Conservation (phyloP, 2,329 filamentous ascomycete genomes). For the Pseudopithomyces maydicus region DNA sequence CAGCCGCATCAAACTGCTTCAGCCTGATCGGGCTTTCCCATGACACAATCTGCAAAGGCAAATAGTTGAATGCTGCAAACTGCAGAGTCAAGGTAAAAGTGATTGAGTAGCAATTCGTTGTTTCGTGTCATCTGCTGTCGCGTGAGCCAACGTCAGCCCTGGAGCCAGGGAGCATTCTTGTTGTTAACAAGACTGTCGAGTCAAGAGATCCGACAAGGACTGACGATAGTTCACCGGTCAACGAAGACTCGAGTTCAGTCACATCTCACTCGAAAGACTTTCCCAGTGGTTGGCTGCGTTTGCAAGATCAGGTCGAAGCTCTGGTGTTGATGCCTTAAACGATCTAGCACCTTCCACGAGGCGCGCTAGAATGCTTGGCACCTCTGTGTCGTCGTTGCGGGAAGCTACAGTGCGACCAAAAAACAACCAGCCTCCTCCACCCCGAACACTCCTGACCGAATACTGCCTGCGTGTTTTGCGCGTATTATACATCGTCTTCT, state of each 20-base stretch:
- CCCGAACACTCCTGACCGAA: not conserved
- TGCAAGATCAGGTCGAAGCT: not conserved
- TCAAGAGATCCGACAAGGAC: too few relatives aligned
- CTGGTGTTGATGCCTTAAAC: conserved; percentile 3
- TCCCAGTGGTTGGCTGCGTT: too few relatives aligned
- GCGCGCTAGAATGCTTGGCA: conserved; percentile 12
- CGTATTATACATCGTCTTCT: conserved; percentile 5
- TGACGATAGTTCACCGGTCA: too few relatives aligned
- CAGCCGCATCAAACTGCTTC: not conserved
- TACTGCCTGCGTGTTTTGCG: conserved; percentile 7
- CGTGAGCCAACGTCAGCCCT: too few relatives aligned
- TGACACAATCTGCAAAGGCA: not conserved
- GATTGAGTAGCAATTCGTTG: too few relatives aligned
- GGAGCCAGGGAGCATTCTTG: too few relatives aligned
- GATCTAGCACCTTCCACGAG: conserved; percentile 12
- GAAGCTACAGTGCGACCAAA: conserved; percentile 4
- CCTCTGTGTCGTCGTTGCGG: not conserved
- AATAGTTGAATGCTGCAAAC: too few relatives aligned
- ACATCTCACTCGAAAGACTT: too few relatives aligned
- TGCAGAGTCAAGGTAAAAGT: too few relatives aligned
- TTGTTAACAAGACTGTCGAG: too few relatives aligned
- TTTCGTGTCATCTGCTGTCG: too few relatives aligned
- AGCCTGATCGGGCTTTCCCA: not conserved
- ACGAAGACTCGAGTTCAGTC: too few relatives aligned
- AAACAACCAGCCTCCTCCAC: conserved; percentile 6